Conservation (phyloP, 2,329 filamentous ascomycete species). For the Tolypocladium nubicola region DNA sequence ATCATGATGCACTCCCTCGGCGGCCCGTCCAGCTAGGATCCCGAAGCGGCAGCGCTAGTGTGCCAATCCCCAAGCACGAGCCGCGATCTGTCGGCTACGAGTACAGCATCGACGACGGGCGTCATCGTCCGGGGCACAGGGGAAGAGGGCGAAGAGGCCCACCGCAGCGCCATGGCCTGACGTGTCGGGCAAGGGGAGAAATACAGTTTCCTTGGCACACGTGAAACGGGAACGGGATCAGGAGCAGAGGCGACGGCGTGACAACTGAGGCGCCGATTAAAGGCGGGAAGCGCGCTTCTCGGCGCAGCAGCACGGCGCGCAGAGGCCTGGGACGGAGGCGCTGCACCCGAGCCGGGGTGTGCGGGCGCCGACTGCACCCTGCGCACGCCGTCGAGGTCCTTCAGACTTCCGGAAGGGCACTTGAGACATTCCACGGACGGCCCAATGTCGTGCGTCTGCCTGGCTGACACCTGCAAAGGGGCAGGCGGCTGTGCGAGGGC, state of each 20-base stretch:
- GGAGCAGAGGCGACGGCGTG: background rate
- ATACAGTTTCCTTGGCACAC: background rate
- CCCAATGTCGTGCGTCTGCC: background rate
- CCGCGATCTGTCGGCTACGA: background rate
- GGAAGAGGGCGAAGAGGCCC: background rate
- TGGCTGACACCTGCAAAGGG: background rate
- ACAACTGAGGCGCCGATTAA: background rate
- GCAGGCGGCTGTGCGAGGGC: background rate
- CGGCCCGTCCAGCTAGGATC: background rate
- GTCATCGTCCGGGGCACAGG: background rate
- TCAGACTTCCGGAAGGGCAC: background rate
- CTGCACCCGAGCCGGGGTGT: background rate
- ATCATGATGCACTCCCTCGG: background rate
- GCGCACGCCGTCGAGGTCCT: background rate
- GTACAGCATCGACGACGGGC: background rate
- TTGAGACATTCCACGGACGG: background rate
- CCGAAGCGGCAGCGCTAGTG: background rate
- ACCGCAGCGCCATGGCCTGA: background rate
- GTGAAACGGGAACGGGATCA: background rate
- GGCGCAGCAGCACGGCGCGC: too few species aligned
- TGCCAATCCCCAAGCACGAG: background rate
- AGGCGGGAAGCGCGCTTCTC: background rate
- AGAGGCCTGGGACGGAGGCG: background rate
- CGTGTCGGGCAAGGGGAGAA: too few species aligned
- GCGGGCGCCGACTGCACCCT: too few species aligned